Percentiles rank a stretch among this genome's conserved stretches.
Conservation (phyloP, 805 yeast species). For the Metschnikowia orientalis region DNA sequence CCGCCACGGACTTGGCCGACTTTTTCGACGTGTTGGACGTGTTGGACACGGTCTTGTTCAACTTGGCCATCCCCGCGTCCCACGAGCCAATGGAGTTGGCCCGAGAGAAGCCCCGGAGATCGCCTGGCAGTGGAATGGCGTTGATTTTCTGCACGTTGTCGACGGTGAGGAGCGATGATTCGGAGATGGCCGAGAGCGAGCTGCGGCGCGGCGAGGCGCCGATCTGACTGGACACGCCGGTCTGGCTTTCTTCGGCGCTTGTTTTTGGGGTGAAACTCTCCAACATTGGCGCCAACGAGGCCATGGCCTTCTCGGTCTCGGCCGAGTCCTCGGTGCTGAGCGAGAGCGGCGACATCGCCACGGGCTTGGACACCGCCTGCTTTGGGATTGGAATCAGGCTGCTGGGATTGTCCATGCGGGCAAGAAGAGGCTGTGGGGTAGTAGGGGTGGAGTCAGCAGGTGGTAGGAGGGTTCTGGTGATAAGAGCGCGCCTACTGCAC, state of each 20-base stretch:
- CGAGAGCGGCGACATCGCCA: slow-evolving; percentile 16
- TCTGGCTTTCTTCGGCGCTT: slow-evolving; percentile 38
- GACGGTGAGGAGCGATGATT: slow-evolving; percentile 14
- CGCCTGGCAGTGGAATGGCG: slow-evolving; percentile 14
- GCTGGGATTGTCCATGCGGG: slow-evolving; percentile 6
- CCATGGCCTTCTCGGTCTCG: slow-evolving; percentile 56
- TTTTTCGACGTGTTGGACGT: slow-evolving; percentile 29
- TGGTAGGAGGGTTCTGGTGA: no score
- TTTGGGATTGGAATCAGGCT: slow-evolving; percentile 13
- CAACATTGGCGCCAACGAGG: slow-evolving; percentile 73
- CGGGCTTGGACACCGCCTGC: slow-evolving; percentile 2
- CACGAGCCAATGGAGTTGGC: slow-evolving; percentile 20
- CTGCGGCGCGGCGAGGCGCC: slow-evolving; percentile 15
- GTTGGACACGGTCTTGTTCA: slow-evolving; percentile 36
- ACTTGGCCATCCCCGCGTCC: slow-evolving; percentile 21
- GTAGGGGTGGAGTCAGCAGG: no score
- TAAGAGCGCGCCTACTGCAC: no score
- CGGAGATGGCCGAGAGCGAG: slow-evolving; percentile 18
- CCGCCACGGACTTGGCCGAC: slow-evolving; percentile 29
- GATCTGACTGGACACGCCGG: slow-evolving; percentile 17
- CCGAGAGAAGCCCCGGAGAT: slow-evolving; percentile 17
- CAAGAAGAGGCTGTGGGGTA: neutral
- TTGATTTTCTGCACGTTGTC: slow-evolving; percentile 19
- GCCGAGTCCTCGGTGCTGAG: slow-evolving; percentile 12
- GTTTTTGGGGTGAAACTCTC: slow-evolving; percentile 73